Evolutionary conservation across 441 rosid genomes (phyloP).

Genomic region (Theobroma grandiflorum): DNA sequence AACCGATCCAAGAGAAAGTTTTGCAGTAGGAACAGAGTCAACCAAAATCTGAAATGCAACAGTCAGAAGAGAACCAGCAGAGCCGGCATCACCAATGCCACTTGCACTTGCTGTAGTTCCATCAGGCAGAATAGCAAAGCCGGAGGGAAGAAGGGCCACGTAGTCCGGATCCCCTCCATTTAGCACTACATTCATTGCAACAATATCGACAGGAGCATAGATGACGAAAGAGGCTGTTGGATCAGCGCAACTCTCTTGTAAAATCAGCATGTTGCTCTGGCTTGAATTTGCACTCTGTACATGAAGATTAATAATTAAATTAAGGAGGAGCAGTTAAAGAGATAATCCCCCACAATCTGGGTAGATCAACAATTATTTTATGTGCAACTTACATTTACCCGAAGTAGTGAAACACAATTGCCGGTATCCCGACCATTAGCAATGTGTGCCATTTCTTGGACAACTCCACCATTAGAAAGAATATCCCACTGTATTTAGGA

Average conservation of each 20-base stretch:
- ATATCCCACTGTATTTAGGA: slow-evolving; percentile 85
- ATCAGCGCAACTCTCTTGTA: slow-evolving; percentile 86
- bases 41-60: slow-evolving; percentile 87
- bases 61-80: slow-evolving; percentile 86
- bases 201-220: slow-evolving; percentile 81
- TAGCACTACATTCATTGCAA: slow-evolving; percentile 67
- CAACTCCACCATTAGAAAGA: slow-evolving; percentile 67
- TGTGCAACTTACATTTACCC: slow-evolving; percentile 61
- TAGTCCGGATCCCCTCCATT: slow-evolving; percentile 78
- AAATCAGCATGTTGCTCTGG: slow-evolving; percentile 74
- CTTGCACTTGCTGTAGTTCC: slow-evolving; percentile 45
- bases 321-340: neutral
- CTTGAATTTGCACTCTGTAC: slow-evolving; percentile 63
- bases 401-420: slow-evolving; percentile 79
- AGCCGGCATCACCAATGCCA: slow-evolving; percentile 34
- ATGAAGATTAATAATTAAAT: neutral
- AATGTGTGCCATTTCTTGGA: slow-evolving; percentile 79
- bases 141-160: slow-evolving; percentile 87
- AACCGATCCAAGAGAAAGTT: slow-evolving; percentile 79
- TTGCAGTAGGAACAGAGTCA: slow-evolving; percentile 63
- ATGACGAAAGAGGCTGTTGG: slow-evolving; percentile 71
- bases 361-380: neutral
- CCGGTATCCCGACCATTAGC: slow-evolving; percentile 82
- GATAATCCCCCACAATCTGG: neutral
- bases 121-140: slow-evolving; percentile 85